Base-by-base conservation (phyloP, 805 yeast species). In the Kuraishia piskuri region DNA sequence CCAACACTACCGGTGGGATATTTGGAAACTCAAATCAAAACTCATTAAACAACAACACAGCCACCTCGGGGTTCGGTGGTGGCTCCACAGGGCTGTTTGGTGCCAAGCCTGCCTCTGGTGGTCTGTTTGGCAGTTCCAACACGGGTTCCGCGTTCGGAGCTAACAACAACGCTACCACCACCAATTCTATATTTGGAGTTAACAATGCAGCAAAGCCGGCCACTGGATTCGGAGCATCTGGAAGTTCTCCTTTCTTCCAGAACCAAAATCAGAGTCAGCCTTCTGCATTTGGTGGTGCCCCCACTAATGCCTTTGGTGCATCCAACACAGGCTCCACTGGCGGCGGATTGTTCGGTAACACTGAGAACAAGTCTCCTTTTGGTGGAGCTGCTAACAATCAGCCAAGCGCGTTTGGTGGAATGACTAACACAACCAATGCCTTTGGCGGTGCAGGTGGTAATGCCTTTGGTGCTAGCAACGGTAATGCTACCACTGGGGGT, bases 11-110 rank as follows among this genome's bases (percentile, higher is more conserved):
- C 23, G 67, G 63, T 25, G 68, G 73, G 1, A 59, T 72, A 20
- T 73, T 78, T 68, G 82, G 80, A 40, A 65, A 63, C 48, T 61
- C 63, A 55, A 55, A 50, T 24, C 52, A 50, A 48, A 56, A 55
- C 22, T 37, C 56, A 10, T 26, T 26, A 25, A 36, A 49, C 25
- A 40, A 53, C 8, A 49, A 54, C 20, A 48, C 55, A 25, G 31
- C 59, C 40, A 47, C 55, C 19, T 37, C 48, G 46, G 61, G 60
- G 2, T 60, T 63, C 51, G 64, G 68, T 14, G 45, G 50, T 40
- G 50, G 45, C 50, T 56, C 51, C 48, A 48, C 54, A 9, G 26
- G 59, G 22, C 48, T 57, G 23, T 64, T 67, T 61, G 68, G 71
- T 44, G 59, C 61, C 14, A 64, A 62, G 12, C 57, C 49, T 22